Base-by-base conservation (phyloP, 805 yeast genomes). In the Saturnispora kantuleensis region DNA sequence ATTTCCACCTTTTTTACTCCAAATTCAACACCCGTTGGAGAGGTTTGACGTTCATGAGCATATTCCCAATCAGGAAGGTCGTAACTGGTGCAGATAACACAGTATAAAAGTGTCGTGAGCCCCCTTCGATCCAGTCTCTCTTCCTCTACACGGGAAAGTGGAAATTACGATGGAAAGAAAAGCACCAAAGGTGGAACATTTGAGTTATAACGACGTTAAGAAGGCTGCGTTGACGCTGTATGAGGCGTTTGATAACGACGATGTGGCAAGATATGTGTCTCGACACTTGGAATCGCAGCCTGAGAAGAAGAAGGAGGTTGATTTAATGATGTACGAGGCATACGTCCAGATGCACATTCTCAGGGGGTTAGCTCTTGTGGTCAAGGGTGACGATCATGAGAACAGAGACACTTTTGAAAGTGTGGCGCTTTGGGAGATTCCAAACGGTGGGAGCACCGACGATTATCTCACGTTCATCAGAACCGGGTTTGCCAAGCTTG, bases 351-450 rank as follows among this genome's bases (percentile, higher is more conserved):
- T 76, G 39, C 79, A 73, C 51, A 67, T 76, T 35, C 51, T 64
- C 44, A 68, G 70, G 39, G 81, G 81, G 1, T 40, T 75, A 31
- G 74, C 68, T 28, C 55, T 74, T 21, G 80, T 72, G 4, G 62
- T 74, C 31, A 71, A 72, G 46, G 79, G 77, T 45, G 61, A 65
- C 1, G 55, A 55, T 33, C 57, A 52, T 39, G 66, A 62, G 36
- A 31, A 43, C 4, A 50, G 45, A 15, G 64, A 59, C 31, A 47
- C 53, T 4, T 76, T 71, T 56, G 79, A 76, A 60, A 70, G 79
- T 7, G 80, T 76, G 30, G 71, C 76, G 5, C 56, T 74, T 18
- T 76, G 79, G 79, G 63, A 75, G 10, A 62, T 62, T 28, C 80
- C 81, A 5, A 68, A 65, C 10, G 50, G 60, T 21, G 66, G 63